phyloP scores from a whole-genome alignment of 2,329 filamentous ascomycete genomes.

The Geosmithia putterillii region DNA sequence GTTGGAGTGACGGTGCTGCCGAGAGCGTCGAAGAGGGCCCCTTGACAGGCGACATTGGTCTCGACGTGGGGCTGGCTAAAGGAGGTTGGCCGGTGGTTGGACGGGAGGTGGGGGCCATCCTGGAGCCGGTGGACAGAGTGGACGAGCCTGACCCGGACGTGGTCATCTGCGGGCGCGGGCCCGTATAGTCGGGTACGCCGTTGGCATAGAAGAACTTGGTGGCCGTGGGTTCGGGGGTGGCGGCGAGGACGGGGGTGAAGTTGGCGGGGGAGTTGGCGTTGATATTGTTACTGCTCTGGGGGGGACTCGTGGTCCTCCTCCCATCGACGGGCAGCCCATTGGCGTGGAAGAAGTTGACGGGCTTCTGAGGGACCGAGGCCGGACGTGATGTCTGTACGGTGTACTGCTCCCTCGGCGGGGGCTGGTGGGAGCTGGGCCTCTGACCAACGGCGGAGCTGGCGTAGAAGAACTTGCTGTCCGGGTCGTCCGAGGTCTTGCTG shows the following conservation, averaged over 20 bases:
- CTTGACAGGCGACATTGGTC: constrained; percentile 41
- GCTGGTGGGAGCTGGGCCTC: constrained; percentile 26
- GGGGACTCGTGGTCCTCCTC: constrained; percentile 19
- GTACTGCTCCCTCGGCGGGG: constrained; percentile 15
- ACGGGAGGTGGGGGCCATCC: constrained; percentile 25
- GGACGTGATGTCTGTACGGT: constrained; percentile 5
- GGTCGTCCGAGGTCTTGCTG: constrained; percentile 5
- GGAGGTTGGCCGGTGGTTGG: constrained; percentile 19
- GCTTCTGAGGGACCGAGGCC: constrained; percentile 29
- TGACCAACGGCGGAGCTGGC: constrained; percentile 53
- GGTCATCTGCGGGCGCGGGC: constrained; percentile 18
- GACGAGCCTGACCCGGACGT: constrained; percentile 31
- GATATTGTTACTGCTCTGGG: constrained; percentile 10
- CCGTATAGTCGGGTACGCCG: constrained; percentile 40
- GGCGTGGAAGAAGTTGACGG: constrained; percentile 43
- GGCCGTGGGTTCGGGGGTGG: constrained; percentile 24
- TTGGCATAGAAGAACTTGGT: constrained; percentile 70
- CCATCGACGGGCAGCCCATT: constrained; percentile 30
- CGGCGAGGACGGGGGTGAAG: constrained; percentile 19
- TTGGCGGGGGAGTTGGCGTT: no score
- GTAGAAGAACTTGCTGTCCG: constrained; percentile 69
- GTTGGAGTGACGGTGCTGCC: constrained; percentile 6
- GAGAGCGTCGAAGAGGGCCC: constrained; percentile 10
- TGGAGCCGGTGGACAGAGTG: constrained; percentile 30
- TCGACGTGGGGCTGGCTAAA: constrained; percentile 16